phyloP scores from a whole-genome alignment of 2,329 filamentous ascomycete genomes.

The Fusarium pininemorale region DNA sequence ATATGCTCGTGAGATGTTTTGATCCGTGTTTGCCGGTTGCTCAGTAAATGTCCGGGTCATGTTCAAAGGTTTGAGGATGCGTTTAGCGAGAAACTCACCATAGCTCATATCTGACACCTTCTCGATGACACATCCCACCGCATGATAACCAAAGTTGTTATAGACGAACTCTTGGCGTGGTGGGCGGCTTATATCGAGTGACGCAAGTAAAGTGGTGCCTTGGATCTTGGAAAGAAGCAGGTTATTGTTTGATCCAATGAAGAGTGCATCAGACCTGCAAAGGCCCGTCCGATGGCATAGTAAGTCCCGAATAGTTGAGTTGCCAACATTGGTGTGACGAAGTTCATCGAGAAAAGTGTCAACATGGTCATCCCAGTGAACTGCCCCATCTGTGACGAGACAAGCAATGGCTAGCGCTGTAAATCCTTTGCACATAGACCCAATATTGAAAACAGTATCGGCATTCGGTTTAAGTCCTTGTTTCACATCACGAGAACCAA shows the following conservation, averaged over 20 bases:
- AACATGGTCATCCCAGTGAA: background rate
- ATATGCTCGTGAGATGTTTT: background rate
- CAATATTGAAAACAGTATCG: background rate
- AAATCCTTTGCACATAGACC: background rate
- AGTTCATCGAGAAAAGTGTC: background rate
- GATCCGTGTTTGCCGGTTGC: background rate
- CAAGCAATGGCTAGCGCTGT: background rate
- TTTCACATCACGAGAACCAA: rapidly evolving
- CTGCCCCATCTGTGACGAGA: background rate
- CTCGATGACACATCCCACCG: background rate
- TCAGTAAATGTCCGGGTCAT: background rate
- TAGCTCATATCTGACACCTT: background rate
- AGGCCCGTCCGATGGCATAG: rapidly evolving
- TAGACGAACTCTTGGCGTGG: background rate
- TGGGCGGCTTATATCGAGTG: background rate
- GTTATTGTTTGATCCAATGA: rapidly evolving
- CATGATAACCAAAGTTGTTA: background rate
- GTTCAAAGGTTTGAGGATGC: background rate
- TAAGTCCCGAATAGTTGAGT: background rate
- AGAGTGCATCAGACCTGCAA: background rate
- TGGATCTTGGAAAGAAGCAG: background rate
- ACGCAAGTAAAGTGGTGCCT: background rate
- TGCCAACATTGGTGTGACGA: background rate
- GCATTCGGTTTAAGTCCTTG: rapidly evolving
- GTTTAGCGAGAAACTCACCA: background rate